Evolutionary conservation across 208 protist species (phyloP), one percentile per base, ranked within the genome.

Genomic region (Borovskyia barvae): DNA sequence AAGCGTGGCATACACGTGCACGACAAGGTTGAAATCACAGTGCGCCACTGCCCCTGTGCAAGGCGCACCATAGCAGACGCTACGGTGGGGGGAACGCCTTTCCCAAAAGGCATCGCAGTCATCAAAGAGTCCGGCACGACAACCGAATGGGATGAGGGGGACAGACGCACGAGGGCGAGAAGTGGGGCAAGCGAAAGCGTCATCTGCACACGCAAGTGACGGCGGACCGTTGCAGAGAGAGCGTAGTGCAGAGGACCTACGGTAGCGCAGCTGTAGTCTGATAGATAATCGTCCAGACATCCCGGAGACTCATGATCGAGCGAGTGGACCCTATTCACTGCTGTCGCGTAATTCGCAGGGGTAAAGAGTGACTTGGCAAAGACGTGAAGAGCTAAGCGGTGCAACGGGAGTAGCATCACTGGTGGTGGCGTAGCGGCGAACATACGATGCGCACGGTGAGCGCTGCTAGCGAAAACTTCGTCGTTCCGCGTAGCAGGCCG

Each of bases 1-100:
- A 55, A 12, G 20, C 82, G 67, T 7, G 86, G 82, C 8, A 53
- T 80, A 43, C 86, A 93, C 14, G 64, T 89, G 65, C 86, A 93
- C 15, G 68, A 74, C 17, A 86, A 52, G 0, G 30, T 40, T n/a
- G 26, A 56, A 29, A 90, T 37, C 20, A 93, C 75, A 15, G 28
- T 22, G 35, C 69, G 72, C 79, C 78, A 92, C 19, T 41, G 35
- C 24, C 33, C 40, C 1, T 41, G 54, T 37, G 64, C 55, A 26
- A 65, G 53, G 24, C 25, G 47, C 40, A 47, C 43, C 35, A 69
- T 36, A 35, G 30, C 36, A 29, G 25, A n/a, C 6, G 32, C 35
- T 33, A 22, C 11, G 5, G 24, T 5, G n/a, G 15, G 33, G 5
- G 22, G 40, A 14, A 25, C 1, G 14, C 30, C 8, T 25, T 14